Evolutionary conservation across 352 stramenopile species (phyloP), one percentile per base, ranked within the genome.

Genomic region (Phytophthora agathidicida): DNA sequence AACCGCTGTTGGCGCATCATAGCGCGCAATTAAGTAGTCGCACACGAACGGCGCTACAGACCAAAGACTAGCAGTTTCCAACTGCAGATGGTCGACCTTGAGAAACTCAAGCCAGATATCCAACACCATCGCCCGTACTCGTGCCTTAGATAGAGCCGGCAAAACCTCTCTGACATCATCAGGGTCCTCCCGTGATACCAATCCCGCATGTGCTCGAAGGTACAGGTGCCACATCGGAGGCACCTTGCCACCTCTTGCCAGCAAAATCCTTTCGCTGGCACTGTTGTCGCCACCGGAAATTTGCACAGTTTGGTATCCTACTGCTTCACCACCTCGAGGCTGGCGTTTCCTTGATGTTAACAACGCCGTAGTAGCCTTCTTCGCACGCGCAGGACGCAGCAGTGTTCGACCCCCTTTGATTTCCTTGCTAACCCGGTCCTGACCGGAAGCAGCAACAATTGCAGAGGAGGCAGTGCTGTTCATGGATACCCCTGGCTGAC

Each of bases 91-190:
- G 31, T 93, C 83, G 0, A 65, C 49, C 38, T 93, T 93, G 53
- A 91, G 60, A 36, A 90, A 90, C 57, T 93, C 83, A 49, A 91
- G 70, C 57, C 80, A 86, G 5, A 93, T 73, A 45, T 93, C 83
- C 4, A 93, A 58, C 2, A 91, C 66, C 14, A 90, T 49, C 13
- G 74, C 60, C 26, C 67, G 57, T n/a, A 75, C 58, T 32, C 52
- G 64, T 20, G 51, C 47, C 51, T 73, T 73, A 1, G 50, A 79
- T 24, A 75, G 46, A 28, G 48, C 30, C 22, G 75, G 70, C 7
- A 77, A 19, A n/a, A 22, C 8, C 16, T 71, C 55, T 30, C 17
- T 47, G 6, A 16, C 31, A 11, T 35, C 54, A 14, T 67, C 41
- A 1, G 30, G 14, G 13, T 66, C 54, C 30, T 71, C 61, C 54